Evolutionary conservation across 176 grass and related monocot species (phyloP).

Genomic region (Carex pumila): DNA sequence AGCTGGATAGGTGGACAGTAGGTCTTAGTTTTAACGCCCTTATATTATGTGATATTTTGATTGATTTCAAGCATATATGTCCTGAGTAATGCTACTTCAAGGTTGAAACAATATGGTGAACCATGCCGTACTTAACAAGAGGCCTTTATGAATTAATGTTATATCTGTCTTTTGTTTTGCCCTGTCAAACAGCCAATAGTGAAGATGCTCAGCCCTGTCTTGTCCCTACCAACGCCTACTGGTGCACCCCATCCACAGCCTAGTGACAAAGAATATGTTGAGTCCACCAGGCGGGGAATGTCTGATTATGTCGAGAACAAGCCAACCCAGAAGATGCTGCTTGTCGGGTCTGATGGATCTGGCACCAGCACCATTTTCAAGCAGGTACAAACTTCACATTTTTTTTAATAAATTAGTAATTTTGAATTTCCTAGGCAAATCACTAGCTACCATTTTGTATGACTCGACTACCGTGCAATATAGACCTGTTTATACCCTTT

Average conservation of each 20-base stretch:
- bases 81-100: not conserved
- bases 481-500: conserved; percentile 5
- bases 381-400: conserved; percentile 44
- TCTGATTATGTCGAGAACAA: conserved; percentile 65
- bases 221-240: conserved; percentile 78
- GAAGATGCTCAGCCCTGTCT: conserved; percentile 84
- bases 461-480: conserved; percentile 9
- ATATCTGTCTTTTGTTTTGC: not conserved
- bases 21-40: not conserved
- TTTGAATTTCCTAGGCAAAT: conserved; percentile 12
- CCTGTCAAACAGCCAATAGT: conserved; percentile 53
- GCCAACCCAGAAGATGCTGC: conserved; percentile 55
- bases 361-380: conserved; percentile 94
- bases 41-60: not conserved
- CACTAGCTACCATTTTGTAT: not conserved
- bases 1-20: not conserved
- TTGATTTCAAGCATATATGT: not conserved
- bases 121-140: not conserved
- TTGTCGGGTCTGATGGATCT: conserved; percentile 58
- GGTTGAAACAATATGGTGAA: not conserved
- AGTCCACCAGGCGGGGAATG: conserved; percentile 30
- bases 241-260: conserved; percentile 32
- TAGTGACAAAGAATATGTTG: conserved; percentile 32
- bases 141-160: not conserved
- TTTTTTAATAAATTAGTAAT: not conserved